Evolutionary conservation across 257 asterid genomes (phyloP).

Genomic region (Cordia subcordata): DNA sequence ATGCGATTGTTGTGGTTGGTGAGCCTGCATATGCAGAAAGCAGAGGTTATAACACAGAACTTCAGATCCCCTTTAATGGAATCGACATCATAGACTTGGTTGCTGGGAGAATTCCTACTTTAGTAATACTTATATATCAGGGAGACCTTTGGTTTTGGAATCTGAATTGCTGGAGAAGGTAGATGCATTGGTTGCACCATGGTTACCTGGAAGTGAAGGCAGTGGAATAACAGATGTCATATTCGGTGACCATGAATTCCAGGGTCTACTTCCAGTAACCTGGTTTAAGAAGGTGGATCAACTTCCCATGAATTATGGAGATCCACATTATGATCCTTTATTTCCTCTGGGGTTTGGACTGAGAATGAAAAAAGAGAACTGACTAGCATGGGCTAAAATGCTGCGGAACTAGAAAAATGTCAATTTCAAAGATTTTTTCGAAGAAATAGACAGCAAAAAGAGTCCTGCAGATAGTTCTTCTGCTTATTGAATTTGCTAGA

Average conservation of each 20-base stretch:
- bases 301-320: conserved; percentile 45
- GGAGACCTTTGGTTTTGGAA: conserved; percentile 72
- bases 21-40: conserved; percentile 78
- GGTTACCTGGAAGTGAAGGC: conserved; percentile 89
- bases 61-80: conserved; percentile 57
- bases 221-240: conserved; percentile 70
- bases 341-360: conserved; percentile 68
- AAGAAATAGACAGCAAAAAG: too few species aligned
- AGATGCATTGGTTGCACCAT: conserved; percentile 60
- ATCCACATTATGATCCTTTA: conserved; percentile 50
- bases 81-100: conserved; percentile 47
- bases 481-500: too few species aligned
- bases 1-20: conserved; percentile 67
- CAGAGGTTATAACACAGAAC: conserved; percentile 61
- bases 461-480: too few species aligned
- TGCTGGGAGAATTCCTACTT: conserved; percentile 61
- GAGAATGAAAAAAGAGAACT: conserved; percentile 34
- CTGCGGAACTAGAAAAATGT: too few species aligned
- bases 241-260: conserved; percentile 60
- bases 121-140: conserved; percentile 60
- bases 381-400: too few species aligned
- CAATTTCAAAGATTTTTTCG: too few species aligned
- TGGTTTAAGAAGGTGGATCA: conserved; percentile 75
- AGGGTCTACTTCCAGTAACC: conserved; percentile 67
- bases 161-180: conserved; percentile 48